Evolutionary conservation across 495 filamentous ascomycete species (phyloP).

Genomic region (Penicillium canariense): DNA sequence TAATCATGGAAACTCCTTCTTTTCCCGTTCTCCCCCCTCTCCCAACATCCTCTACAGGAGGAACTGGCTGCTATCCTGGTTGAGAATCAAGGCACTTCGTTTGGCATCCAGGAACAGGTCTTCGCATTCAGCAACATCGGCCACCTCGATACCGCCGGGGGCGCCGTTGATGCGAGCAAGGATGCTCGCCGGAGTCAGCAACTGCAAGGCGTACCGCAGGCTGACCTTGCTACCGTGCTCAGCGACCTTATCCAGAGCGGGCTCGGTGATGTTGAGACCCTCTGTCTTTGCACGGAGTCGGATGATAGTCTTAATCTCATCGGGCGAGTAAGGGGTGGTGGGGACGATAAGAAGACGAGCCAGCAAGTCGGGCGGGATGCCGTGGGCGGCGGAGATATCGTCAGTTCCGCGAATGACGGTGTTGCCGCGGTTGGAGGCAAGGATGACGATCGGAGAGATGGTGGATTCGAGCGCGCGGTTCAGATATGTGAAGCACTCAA

Average conservation of each 20-base stretch:
- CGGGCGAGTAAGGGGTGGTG: slow-evolving; percentile 76
- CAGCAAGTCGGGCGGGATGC: slow-evolving; percentile 88
- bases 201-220: slow-evolving; percentile 86
- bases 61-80: slow-evolving; percentile 61
- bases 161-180: slow-evolving; percentile 68
- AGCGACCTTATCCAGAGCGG: slow-evolving; percentile 79
- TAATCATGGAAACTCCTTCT: slow-evolving; percentile 18
- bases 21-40: slow-evolving; percentile 3
- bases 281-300: slow-evolving; percentile 78
- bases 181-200: slow-evolving; percentile 82
- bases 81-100: slow-evolving; percentile 72
- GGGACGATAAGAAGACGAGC: slow-evolving; percentile 93
- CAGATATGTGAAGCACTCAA: slow-evolving; percentile 98
- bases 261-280: slow-evolving; percentile 72
- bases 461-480: slow-evolving; percentile 91
- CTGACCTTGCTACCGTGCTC: slow-evolving; percentile 83
- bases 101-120: slow-evolving; percentile 88
- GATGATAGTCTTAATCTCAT: slow-evolving; percentile 89
- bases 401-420: slow-evolving; percentile 84
- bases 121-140: slow-evolving; percentile 85
- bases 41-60: slow-evolving; percentile 41
- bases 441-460: slow-evolving; percentile 94
- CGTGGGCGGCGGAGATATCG: slow-evolving; percentile 81
- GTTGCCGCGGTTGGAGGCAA: slow-evolving; percentile 93
- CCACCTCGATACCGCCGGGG: slow-evolving; percentile 66